Conservation (phyloP, 2,329 filamentous ascomycete species). For the Hymenoscyphus occultus region DNA sequence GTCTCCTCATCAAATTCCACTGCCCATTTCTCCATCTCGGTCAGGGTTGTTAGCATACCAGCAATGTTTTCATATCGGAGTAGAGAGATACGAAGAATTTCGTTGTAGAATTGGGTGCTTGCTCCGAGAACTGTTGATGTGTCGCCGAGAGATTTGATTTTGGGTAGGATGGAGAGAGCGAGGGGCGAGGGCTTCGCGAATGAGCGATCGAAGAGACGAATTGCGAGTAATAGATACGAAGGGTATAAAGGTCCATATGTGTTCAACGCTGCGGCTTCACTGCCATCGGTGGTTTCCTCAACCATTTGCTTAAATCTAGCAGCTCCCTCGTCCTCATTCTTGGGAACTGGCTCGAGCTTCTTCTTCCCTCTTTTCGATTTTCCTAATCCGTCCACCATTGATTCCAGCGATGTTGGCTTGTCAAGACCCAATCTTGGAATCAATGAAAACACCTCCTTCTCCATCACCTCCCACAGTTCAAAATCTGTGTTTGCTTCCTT, state of each 20-base stretch:
- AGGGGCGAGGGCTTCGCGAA: slow-evolving; percentile 59
- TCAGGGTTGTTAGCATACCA: slow-evolving; percentile 26
- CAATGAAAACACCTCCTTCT: slow-evolving; percentile 63
- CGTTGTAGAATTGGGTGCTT: slow-evolving; percentile 67
- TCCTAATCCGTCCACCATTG: not conserved
- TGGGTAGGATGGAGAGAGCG: slow-evolving; percentile 60
- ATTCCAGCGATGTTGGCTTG: slow-evolving; percentile 2
- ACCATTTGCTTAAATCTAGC: slow-evolving; percentile 8
- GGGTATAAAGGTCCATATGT: slow-evolving; percentile 65
- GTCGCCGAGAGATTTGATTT: slow-evolving; percentile 64
- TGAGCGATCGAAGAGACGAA: slow-evolving; percentile 53
- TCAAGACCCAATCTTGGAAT: slow-evolving; percentile 52
- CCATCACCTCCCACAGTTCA: slow-evolving; percentile 65
- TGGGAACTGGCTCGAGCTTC: slow-evolving; percentile 3
- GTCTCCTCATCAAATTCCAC: slow-evolving; percentile 35
- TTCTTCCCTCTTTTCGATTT: slow-evolving; percentile 18
- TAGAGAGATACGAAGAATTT: slow-evolving; percentile 62
- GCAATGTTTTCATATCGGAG: slow-evolving; percentile 52
- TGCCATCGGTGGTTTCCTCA: not conserved
- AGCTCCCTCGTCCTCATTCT: slow-evolving; percentile 2
- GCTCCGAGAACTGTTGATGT: slow-evolving; percentile 70
- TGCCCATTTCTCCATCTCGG: slow-evolving; percentile 35
- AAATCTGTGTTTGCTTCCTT: slow-evolving; percentile 55
- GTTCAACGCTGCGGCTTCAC: slow-evolving; percentile 40
- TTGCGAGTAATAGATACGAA: slow-evolving; percentile 54